Conservation (phyloP, 2,329 filamentous ascomycete genomes). For the Claviceps fusiformis region DNA sequence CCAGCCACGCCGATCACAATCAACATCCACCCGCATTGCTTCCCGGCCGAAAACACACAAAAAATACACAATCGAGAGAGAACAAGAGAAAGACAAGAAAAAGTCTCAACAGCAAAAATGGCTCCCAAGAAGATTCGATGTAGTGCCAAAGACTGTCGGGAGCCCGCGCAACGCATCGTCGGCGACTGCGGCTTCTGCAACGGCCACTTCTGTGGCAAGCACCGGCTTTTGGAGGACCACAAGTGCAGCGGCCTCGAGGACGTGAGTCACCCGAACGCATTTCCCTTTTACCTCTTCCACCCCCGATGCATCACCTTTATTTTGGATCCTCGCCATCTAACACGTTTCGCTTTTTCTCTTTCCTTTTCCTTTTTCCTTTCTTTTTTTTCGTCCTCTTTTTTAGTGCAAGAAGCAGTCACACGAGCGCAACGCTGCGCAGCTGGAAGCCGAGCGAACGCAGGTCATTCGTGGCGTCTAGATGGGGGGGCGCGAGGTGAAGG, state of each 20-base stretch:
- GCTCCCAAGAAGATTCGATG: slow-evolving; percentile 71
- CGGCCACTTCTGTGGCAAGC: slow-evolving; percentile 89
- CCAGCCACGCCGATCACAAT: not conserved
- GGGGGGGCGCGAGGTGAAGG: no score
- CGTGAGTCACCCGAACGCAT: slow-evolving; percentile 32
- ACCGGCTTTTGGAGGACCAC: slow-evolving; percentile 87
- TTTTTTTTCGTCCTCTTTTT: not conserved
- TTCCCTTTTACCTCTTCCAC: not conserved
- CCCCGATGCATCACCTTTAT: not conserved
- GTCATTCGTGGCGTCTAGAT: slow-evolving; percentile 79
- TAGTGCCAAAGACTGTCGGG: slow-evolving; percentile 78
- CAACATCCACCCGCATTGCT: not conserved
- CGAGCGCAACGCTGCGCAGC: slow-evolving; percentile 81
- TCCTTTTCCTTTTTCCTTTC: not conserved
- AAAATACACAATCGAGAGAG: not conserved
- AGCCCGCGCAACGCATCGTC: slow-evolving; percentile 79
- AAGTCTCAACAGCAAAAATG: slow-evolving; percentile 24
- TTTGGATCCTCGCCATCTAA: slow-evolving; percentile 1
- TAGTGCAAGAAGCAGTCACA: slow-evolving; percentile 94
- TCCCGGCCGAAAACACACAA: not conserved
- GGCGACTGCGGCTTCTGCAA: slow-evolving; percentile 94
- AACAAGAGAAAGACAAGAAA: not conserved
- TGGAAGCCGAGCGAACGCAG: slow-evolving; percentile 84
- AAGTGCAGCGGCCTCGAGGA: slow-evolving; percentile 87
- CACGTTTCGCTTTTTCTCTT: slow-evolving; percentile 1